Percentiles rank a stretch among this genome's conserved stretches.
These are phyloP conservation scores for Claviceps sp. DNA, from an alignment of 2,329 filamentous ascomycete species.

Conservation along the genomic window DNA sequence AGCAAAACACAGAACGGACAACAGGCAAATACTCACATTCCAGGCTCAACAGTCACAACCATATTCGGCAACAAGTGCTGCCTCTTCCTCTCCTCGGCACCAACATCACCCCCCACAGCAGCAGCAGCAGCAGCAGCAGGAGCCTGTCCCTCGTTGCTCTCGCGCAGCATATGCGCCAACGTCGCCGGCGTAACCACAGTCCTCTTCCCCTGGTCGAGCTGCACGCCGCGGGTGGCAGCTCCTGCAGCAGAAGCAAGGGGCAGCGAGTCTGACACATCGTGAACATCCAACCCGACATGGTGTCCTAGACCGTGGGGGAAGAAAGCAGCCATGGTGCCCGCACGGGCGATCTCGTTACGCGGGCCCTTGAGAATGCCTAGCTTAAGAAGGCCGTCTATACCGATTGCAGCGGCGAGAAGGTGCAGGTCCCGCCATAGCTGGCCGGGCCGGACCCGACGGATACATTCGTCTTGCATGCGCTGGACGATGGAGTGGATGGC, in stretches of 20 bases:
- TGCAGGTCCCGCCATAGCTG: slow-evolving; percentile 61
- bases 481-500: slow-evolving; percentile 67
- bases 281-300: slow-evolving; percentile 52
- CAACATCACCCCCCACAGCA: not conserved
- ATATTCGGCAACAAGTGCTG: slow-evolving; percentile 44
- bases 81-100: slow-evolving; percentile 13
- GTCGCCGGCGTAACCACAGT: slow-evolving; percentile 25
- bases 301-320: slow-evolving; percentile 55
- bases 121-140: slow-evolving; percentile 2
- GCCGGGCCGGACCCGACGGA: slow-evolving; percentile 54
- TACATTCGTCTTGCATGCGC: slow-evolving; percentile 67
- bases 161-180: slow-evolving; percentile 11
- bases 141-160: slow-evolving; percentile 1
- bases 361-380: slow-evolving; percentile 61
- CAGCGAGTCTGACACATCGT: slow-evolving; percentile 37
- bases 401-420: slow-evolving; percentile 57
- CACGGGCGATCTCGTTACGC: slow-evolving; percentile 37
- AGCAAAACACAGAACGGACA: not conserved
- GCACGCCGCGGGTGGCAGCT: slow-evolving; percentile 19
- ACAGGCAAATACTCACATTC: slow-evolving; percentile 35
- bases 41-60: slow-evolving; percentile 70
- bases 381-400: slow-evolving; percentile 53
- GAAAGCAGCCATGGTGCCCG: slow-evolving; percentile 45
- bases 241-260: slow-evolving; percentile 24
- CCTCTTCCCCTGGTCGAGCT: slow-evolving; percentile 26